A percentile compares a stretch with the other conserved stretches of the same genome.
phyloP scores from a whole-genome alignment of 2,329 filamentous ascomycete species.

The Colletotrichum simmondsii region DNA sequence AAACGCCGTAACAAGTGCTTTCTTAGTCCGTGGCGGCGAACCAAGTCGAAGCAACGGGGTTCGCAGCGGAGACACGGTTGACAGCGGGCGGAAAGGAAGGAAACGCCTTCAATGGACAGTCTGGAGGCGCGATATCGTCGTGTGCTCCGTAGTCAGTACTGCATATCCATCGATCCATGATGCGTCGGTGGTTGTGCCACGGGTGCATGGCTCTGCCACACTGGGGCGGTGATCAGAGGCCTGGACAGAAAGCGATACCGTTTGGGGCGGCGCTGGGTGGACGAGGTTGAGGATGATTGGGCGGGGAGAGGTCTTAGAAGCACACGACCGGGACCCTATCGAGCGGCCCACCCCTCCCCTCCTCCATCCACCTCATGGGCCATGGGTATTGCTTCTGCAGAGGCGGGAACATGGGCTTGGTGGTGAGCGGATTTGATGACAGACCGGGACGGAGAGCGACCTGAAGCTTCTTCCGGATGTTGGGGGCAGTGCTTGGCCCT shows the following conservation, averaged over 20 bases:
- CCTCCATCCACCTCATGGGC: too few relatives aligned
- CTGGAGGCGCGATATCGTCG: too few relatives aligned
- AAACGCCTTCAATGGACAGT: neutral
- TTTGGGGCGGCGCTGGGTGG: conserved; percentile 4
- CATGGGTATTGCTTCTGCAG: neutral
- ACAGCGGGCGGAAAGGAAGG: conserved; percentile 7
- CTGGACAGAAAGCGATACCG: conserved; percentile 2
- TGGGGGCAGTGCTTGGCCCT: neutral
- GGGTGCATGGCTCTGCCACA: neutral
- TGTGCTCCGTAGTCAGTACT: neutral
- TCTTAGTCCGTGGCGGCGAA: conserved; percentile 2
- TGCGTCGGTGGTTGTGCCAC: neutral
- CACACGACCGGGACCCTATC: neutral
- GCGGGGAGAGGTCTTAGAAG: neutral
- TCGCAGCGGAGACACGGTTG: too few relatives aligned
- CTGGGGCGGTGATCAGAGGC: conserved; percentile 7
- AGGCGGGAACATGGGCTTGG: neutral
- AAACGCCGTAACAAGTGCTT: neutral
- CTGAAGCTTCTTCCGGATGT: neutral
- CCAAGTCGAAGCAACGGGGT: too few relatives aligned
- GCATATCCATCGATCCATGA: neutral
- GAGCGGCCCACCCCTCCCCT: neutral
- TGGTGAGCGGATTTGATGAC: conserved; percentile 6
- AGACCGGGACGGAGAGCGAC: neutral
- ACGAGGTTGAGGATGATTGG: conserved; percentile 1